Evolutionary conservation across 306 rosid species (phyloP).

Genomic region (Albizia julibrissin): DNA sequence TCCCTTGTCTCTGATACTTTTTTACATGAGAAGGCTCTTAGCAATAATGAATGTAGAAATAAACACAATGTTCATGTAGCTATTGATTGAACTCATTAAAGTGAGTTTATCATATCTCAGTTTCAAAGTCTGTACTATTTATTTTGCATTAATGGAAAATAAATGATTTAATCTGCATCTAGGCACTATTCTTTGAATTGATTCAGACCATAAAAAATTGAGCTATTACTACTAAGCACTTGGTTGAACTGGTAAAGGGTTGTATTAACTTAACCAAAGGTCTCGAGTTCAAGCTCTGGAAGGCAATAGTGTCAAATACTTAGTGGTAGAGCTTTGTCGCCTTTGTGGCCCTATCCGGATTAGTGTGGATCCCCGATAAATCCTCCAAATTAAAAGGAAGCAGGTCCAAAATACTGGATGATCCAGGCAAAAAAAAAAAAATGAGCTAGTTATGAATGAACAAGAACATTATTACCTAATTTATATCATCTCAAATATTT

Average conservation of each 20-base stretch:
- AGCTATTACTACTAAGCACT: no score
- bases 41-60: conserved; percentile 19
- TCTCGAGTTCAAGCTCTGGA: no score
- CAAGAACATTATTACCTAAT: not conserved
- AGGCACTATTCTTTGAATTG: not conserved
- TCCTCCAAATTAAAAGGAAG: no score
- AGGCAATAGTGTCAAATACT: no score
- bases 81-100: conserved; percentile 3
- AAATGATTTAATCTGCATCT: not conserved
- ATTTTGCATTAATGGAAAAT: conserved; percentile 10
- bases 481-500: not conserved
- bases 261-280: no score
- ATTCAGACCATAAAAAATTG: not conserved
- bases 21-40: not conserved
- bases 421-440: not conserved
- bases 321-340: no score
- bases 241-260: no score
- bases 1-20: not conserved
- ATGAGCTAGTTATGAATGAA: not conserved
- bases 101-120: conserved; percentile 10
- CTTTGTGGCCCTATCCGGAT: no score
- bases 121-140: conserved; percentile 19
- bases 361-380: no score
- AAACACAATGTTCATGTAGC: conserved; percentile 18
- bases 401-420: no score